Conservation (phyloP, 2,329 filamentous ascomycete species). For the Colletotrichum graminicola region DNA sequence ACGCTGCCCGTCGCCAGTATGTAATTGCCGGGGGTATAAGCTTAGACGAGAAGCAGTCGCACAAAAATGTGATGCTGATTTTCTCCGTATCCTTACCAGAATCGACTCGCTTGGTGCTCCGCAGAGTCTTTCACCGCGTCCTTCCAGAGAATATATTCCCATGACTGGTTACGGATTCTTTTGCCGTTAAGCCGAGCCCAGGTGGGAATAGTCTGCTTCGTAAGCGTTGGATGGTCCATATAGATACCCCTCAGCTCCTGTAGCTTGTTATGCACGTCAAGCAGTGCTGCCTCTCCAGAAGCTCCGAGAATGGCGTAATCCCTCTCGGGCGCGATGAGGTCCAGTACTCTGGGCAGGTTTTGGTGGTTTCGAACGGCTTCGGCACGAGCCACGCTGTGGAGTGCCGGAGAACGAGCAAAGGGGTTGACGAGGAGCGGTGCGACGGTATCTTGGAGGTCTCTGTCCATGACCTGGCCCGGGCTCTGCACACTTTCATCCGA, state of each 20-base stretch:
- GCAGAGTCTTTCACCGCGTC: background rate
- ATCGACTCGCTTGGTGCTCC: slow-evolving; percentile 8
- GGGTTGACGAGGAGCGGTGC: slow-evolving; percentile 20
- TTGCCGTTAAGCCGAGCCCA: background rate
- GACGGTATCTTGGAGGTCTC: background rate
- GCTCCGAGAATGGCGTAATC: slow-evolving; percentile 1
- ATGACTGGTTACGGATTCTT: background rate
- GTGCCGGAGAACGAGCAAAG: background rate
- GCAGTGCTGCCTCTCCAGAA: slow-evolving; percentile 10
- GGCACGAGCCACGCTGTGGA: background rate
- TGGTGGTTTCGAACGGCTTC: background rate
- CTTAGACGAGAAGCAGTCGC: background rate
- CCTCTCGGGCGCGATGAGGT: background rate
- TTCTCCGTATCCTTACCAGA: slow-evolving; percentile 17
- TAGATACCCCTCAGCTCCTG: background rate
- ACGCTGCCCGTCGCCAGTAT: background rate
- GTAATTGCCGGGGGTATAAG: background rate
- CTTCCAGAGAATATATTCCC: slow-evolving; percentile 26
- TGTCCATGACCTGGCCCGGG: background rate
- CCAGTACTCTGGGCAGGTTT: background rate
- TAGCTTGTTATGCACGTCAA: background rate
- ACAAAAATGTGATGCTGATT: too few relatives aligned
- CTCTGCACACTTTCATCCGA: background rate
- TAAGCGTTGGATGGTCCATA: slow-evolving; percentile 5
- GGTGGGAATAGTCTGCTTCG: background rate